phyloP scores from a whole-genome alignment of 176 grass and related monocot genomes.

The Aegilops bicornis region DNA sequence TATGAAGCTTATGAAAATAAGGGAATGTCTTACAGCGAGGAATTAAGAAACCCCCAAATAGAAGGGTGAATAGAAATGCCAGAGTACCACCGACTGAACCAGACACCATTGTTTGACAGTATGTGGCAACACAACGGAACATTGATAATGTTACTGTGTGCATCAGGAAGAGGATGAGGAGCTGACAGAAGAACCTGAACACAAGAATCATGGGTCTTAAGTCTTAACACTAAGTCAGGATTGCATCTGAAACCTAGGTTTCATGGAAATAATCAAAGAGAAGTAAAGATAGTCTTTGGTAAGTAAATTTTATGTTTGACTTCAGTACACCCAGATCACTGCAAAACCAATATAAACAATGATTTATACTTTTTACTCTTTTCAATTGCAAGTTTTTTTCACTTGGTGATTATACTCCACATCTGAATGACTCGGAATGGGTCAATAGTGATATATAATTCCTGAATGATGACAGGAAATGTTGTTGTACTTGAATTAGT shows the following conservation, averaged over 20 bases:
- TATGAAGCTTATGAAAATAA: conserved; percentile 21
- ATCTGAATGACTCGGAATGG: neutral
- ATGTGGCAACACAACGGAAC: conserved; percentile 62
- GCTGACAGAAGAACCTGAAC: conserved; percentile 61
- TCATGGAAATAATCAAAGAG: neutral
- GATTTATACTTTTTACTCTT: neutral
- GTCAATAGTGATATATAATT: too few relatives aligned
- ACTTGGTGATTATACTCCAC: neutral
- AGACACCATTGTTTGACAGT: conserved; percentile 47
- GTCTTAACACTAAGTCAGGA: neutral
- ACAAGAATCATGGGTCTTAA: neutral
- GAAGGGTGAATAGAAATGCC: conserved; percentile 33
- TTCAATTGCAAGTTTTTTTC: neutral
- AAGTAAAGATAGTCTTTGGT: neutral
- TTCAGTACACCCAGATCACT: neutral
- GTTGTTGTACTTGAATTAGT: neutral
- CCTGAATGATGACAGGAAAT: neutral
- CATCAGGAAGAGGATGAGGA: conserved; percentile 57
- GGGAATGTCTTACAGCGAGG: conserved; percentile 47
- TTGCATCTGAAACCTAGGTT: neutral
- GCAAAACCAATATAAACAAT: neutral
- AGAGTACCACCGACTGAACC: conserved; percentile 37
- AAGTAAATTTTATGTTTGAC: neutral
- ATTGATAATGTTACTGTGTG: conserved; percentile 53
- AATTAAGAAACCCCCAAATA: conserved; percentile 78